Evolutionary conservation across 164 flowering plant genomes (phyloP).

Genomic region (Santalum album): DNA sequence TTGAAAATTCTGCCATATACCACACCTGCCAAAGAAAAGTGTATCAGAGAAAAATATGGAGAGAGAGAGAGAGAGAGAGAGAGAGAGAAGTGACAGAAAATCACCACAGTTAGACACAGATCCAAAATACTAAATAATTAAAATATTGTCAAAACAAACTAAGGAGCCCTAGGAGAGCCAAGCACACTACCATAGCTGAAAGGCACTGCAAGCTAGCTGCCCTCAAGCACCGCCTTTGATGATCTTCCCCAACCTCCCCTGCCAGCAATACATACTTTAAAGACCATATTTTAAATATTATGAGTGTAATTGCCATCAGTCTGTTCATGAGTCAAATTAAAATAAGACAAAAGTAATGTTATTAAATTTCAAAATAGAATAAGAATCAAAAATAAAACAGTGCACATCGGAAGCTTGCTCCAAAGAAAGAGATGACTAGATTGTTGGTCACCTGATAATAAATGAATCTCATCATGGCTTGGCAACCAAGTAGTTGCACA

Average conservation of each 20-base stretch:
- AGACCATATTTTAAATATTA: slow-evolving; percentile 66
- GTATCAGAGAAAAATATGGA: neutral
- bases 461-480: slow-evolving; percentile 72
- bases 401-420: neutral
- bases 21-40: slow-evolving; percentile 48
- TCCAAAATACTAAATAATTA: neutral
- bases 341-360: neutral
- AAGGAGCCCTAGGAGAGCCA: neutral
- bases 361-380: neutral
- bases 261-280: slow-evolving; percentile 58
- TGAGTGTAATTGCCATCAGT: slow-evolving; percentile 66
- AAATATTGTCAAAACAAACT: neutral
- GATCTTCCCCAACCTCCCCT: slow-evolving; percentile 40
- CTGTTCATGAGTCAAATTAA: slow-evolving; percentile 31
- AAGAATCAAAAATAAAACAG: too few species aligned
- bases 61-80: neutral
- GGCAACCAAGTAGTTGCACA: slow-evolving; percentile 65
- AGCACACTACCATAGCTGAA: slow-evolving; percentile 68
- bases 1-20: slow-evolving; percentile 84
- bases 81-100: too few species aligned
- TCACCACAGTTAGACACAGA: neutral
- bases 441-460: slow-evolving; percentile 57
- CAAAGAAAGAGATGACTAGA: neutral
- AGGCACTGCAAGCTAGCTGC: slow-evolving; percentile 90
- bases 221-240: slow-evolving; percentile 38